Percentiles rank a stretch among this genome's conserved stretches.
Evolutionary conservation across 1,139 yeast species (phyloP).

Genomic region (Geotrichum cucujoidarum): DNA sequence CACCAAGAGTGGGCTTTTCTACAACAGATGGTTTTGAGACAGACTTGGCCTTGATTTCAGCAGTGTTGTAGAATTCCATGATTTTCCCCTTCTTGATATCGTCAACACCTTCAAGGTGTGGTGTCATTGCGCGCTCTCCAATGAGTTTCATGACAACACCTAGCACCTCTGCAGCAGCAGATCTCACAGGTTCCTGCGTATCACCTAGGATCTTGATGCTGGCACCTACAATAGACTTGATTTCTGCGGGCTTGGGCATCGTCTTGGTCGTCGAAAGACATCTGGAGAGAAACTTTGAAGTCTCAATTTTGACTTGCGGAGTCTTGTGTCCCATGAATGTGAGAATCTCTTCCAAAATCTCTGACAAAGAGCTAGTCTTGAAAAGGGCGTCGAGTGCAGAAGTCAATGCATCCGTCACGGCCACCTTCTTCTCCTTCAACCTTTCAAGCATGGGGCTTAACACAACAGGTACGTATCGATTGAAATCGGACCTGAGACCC

Average conservation of each 20-base stretch:
- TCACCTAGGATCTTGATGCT: conserved; percentile 66
- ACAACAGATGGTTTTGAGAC: conserved; percentile 1
- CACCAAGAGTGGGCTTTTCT: neutral
- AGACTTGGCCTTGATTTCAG: conserved; percentile 3
- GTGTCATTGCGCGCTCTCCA: conserved; percentile 64
- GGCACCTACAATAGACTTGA: conserved; percentile 52
- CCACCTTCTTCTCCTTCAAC: conserved; percentile 82
- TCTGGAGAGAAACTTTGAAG: conserved; percentile 59
- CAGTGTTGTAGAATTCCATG: conserved; percentile 57
- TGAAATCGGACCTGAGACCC: conserved; percentile 58
- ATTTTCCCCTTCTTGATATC: conserved; percentile 59
- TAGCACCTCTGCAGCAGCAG: conserved; percentile 69
- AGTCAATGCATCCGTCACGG: conserved; percentile 66
- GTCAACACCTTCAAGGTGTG: conserved; percentile 63
- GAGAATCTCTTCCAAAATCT: conserved; percentile 57
- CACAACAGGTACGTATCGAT: conserved; percentile 50
- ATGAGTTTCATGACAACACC: conserved; percentile 79
- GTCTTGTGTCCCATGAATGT: conserved; percentile 66
- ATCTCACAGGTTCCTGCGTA: conserved; percentile 80
- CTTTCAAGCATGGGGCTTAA: conserved; percentile 69
- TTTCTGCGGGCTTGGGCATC: conserved; percentile 51
- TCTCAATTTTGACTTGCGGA: conserved; percentile 75
- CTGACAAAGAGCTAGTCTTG: conserved; percentile 41
- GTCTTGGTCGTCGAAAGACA: conserved; percentile 53
- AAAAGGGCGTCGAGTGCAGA: conserved; percentile 65